These are phyloP conservation scores for Septoria linicola DNA, from an alignment of 2,329 filamentous ascomycete species.

Conservation along the genomic window DNA sequence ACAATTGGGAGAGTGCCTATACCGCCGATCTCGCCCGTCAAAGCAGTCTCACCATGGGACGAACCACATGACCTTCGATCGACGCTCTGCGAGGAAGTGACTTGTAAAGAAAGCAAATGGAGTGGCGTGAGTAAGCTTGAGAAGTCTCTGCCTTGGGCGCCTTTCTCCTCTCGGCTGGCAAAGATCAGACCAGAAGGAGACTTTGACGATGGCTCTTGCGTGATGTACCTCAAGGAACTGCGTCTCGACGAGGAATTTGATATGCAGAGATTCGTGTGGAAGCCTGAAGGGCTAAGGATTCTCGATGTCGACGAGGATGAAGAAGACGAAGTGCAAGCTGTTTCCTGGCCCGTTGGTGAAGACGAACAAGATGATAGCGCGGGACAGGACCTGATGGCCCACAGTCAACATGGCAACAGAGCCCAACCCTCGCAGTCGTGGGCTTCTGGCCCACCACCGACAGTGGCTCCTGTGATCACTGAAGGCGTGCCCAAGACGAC, in stretches of 20 bases:
- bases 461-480: too few relatives aligned
- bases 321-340: slow-evolving; percentile 32
- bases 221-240: slow-evolving; percentile 39
- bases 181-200: slow-evolving; percentile 43
- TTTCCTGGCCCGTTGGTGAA: slow-evolving; percentile 16
- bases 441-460: too few relatives aligned
- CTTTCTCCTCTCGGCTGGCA: slow-evolving; percentile 46
- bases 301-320: slow-evolving; percentile 43
- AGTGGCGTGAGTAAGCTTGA: slow-evolving; percentile 42
- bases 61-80: slow-evolving; percentile 35
- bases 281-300: slow-evolving; percentile 49
- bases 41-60: slow-evolving; percentile 51
- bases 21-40: slow-evolving; percentile 48
- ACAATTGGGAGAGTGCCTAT: slow-evolving; percentile 51
- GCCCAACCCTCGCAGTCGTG: neutral
- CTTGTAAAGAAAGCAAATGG: slow-evolving; percentile 43
- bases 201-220: slow-evolving; percentile 42
- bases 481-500: too few relatives aligned
- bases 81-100: slow-evolving; percentile 23
- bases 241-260: slow-evolving; percentile 39
- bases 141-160: slow-evolving; percentile 47
- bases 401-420: neutral
- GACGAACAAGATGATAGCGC: slow-evolving; percentile 6
- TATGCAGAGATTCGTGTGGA: slow-evolving; percentile 48
- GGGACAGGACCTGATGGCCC: neutral